Base-by-base conservation (phyloP, 306 rosid species). In the Begonia masoniana region DNA sequence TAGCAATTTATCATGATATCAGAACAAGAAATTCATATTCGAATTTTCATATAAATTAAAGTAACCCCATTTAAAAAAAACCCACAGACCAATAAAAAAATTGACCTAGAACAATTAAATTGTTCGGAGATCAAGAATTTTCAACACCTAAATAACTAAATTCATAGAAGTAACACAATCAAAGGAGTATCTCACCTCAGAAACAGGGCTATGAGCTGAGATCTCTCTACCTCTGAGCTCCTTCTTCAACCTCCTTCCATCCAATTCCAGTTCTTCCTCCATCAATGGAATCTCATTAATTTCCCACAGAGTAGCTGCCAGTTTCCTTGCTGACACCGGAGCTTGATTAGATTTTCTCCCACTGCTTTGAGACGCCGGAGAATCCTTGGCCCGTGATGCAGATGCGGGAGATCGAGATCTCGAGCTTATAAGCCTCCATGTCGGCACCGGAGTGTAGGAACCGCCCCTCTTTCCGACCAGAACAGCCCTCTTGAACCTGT, bases 301-400 rank as follows among this genome's bases (percentile, higher is more conserved):
- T 77, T 86, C 99, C 99, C 99, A 92, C 47, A 92, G 74, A 49
- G 96, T 86, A 15, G 99, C 99, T 23, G 99, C 99, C 12, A 86
- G 93, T 71, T 92, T 92, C 74, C 99, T 83, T 43, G 99, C 99
- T 41, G 99, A 92, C 4, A 86, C 86, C 4, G 99, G 94, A 45
- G 75, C 65, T 59, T 65, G 79, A 52, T 72, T 78, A 10, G 67
- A 60, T 68, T 72, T 81, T 58, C 39, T 41, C 7, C 57, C 50
- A 41, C 68, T 76, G 3, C 59, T 21, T 51, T 74, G 84, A 1
- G 87, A 64, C 2, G 77, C 85, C 8, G 94, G 97, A 1, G 96
- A 91, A 7, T 76, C 82, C 51, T 71, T 39, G 21, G 75, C 46
- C 14, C 93, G 74, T 55, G 81, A 53, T 52, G 85, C 76, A 13